These are phyloP conservation scores for Ambrosia artemisiifolia DNA, from an alignment of 129 eudicot species.

Conservation along the genomic window DNA sequence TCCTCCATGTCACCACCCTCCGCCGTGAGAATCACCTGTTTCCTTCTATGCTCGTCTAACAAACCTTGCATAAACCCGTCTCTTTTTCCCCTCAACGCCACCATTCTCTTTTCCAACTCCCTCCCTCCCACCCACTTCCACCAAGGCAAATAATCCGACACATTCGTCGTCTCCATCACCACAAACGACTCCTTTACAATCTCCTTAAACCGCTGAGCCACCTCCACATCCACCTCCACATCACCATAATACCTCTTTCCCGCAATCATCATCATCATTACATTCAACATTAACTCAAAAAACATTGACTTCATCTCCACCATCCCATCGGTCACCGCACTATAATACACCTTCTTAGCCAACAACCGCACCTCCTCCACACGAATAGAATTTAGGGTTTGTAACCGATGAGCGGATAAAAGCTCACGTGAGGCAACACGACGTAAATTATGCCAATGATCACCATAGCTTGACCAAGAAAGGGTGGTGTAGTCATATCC, in stretches of 20 bases:
- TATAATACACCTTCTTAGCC: background rate
- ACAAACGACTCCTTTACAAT: constrained; percentile 30
- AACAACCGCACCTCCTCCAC: constrained; percentile 22
- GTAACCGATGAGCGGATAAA: constrained; percentile 22
- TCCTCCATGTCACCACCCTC: background rate
- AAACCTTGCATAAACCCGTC: constrained; percentile 39
- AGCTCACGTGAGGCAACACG: constrained; percentile 26
- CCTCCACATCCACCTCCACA: constrained; percentile 23
- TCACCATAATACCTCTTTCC: constrained; percentile 50
- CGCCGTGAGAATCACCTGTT: background rate
- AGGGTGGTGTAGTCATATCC: constrained; percentile 32
- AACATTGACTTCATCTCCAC: constrained; percentile 36
- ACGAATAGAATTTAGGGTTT: constrained; percentile 1
- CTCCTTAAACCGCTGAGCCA: constrained; percentile 34
- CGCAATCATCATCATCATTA: constrained; percentile 50
- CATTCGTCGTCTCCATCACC: constrained; percentile 28
- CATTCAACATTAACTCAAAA: constrained; percentile 43
- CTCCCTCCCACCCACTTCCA: constrained; percentile 37
- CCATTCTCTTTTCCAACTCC: constrained; percentile 33
- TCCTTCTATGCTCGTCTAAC: constrained; percentile 27
- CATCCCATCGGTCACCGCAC: background rate
- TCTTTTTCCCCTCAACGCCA: constrained; percentile 25
- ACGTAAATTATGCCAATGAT: constrained; percentile 28
- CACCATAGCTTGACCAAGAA: constrained; percentile 24
- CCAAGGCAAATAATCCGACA: constrained; percentile 44